Percentiles rank a stretch among this genome's conserved stretches.
These are phyloP conservation scores for Malus sieversii DNA, from an alignment of 306 rosid species.

Conservation along the genomic window DNA sequence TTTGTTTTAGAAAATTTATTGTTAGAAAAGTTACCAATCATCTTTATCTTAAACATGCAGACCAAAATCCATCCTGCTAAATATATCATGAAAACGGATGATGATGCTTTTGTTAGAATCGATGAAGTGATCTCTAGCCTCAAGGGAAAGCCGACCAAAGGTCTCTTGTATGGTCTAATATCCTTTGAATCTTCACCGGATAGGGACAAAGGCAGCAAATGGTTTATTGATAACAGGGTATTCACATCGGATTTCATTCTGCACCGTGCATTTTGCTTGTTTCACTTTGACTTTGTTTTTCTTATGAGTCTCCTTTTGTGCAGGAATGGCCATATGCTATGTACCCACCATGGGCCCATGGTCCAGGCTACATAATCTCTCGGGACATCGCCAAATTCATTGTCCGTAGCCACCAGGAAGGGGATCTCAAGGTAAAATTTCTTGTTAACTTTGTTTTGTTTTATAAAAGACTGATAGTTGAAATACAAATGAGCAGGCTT, in stretches of 20 bases:
- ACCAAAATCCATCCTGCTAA: slow-evolving; percentile 68
- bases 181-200: slow-evolving; percentile 78
- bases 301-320: slow-evolving; percentile 3
- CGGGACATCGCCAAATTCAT: slow-evolving; percentile 77
- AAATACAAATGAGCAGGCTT: neutral
- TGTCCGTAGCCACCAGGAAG: slow-evolving; percentile 53
- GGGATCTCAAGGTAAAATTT: slow-evolving; percentile 57
- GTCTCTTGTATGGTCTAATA: slow-evolving; percentile 74
- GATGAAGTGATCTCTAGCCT: slow-evolving; percentile 78
- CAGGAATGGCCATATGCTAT: slow-evolving; percentile 83
- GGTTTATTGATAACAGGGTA: slow-evolving; percentile 79
- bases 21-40: neutral
- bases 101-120: slow-evolving; percentile 86
- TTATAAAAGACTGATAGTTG: neutral
- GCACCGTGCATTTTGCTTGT: neutral
- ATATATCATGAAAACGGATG: slow-evolving; percentile 91
- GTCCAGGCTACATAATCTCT: slow-evolving; percentile 87
- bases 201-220: slow-evolving; percentile 72
- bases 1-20: neutral
- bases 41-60: slow-evolving; percentile 42
- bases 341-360: slow-evolving; percentile 98
- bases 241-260: slow-evolving; percentile 6
- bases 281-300: neutral
- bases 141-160: slow-evolving; percentile 50
- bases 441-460: neutral